Percentiles rank a stretch among this genome's conserved stretches.
Evolutionary conservation across 2,329 filamentous ascomycete genomes (phyloP).

Genomic region (Aspergillus pseudonomiae): DNA sequence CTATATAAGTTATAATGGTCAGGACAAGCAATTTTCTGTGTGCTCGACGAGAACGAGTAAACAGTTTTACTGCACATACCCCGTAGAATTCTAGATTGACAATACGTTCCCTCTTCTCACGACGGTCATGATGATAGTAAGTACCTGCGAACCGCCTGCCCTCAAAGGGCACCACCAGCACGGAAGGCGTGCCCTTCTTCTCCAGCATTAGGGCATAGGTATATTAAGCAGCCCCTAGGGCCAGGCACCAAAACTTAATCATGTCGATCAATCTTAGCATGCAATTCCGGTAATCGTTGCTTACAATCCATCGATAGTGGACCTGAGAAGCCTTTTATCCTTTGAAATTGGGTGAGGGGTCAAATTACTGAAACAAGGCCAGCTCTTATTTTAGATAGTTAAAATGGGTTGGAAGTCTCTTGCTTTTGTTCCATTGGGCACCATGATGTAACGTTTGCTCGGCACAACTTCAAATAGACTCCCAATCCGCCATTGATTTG

Average conservation of each 20-base stretch:
- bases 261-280: background rate
- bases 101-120: background rate
- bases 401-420: background rate
- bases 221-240: background rate
- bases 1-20: background rate
- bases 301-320: background rate
- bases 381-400: background rate
- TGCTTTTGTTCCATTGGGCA: background rate
- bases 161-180: background rate
- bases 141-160: background rate
- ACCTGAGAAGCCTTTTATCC: background rate
- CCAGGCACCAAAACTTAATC: background rate
- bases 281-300: background rate
- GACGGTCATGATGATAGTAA: background rate
- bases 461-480: background rate
- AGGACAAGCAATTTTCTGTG: background rate
- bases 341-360: background rate
- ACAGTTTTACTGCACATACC: background rate
- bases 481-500: background rate
- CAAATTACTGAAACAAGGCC: background rate
- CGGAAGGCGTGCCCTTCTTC: background rate
- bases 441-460: background rate
- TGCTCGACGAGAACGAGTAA: background rate
- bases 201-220: background rate
- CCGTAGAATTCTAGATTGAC: background rate